Evolutionary conservation across 139 green algal genomes (phyloP), one percentile per base, ranked within the genome.

Genomic region (Diplosphaera chodatii): DNA sequence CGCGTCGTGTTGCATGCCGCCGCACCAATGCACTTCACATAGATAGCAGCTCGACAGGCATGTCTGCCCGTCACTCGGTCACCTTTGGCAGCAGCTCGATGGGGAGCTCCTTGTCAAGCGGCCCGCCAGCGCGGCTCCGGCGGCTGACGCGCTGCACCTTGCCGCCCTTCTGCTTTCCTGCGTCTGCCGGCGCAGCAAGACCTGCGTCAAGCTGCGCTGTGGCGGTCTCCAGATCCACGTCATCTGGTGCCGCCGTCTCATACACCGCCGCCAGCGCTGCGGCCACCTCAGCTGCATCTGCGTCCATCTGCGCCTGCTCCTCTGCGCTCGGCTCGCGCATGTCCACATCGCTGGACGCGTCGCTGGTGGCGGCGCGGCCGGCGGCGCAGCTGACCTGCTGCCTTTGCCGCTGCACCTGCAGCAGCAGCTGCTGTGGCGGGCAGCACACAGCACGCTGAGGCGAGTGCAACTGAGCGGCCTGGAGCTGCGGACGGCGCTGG

Each of bases 61-160:
- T n/a, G n/a, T n/a, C n/a, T n/a, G n/a, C n/a, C n/a, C n/a, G n/a
- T n/a, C n/a, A n/a, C n/a, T 6, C 6, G 62, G 23, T 66, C 25
- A 86, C 76, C 76, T 89, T 87, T 15, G 80, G 80, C 40, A 85
- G 68, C 1, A 40, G 40, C 40, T 77, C 73, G 20, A 73, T 74
- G 0, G 80, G 80, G 16, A 85, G 71, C 63, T 76, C 48, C 48
- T 59, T 59, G 3, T 59, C 16, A 3, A 18, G 48, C 16, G 48
- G 16, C 48, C 48, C 3, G 48, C 48, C 48, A 3, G 13, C 8
- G 48, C 48, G 48, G 48, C 10, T n/a, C 13, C 48, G 48, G 48
- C 48, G 48, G 48, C 48, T 59, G 48, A 59, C 37, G 37, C 37
- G 37, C 37, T 48, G 8, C 37, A 10, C 48, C 48, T 59, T 59